A percentile compares a stretch with the other conserved stretches of the same genome.
phyloP scores from a whole-genome alignment of 805 yeast species.

The Candida gorgasii region DNA sequence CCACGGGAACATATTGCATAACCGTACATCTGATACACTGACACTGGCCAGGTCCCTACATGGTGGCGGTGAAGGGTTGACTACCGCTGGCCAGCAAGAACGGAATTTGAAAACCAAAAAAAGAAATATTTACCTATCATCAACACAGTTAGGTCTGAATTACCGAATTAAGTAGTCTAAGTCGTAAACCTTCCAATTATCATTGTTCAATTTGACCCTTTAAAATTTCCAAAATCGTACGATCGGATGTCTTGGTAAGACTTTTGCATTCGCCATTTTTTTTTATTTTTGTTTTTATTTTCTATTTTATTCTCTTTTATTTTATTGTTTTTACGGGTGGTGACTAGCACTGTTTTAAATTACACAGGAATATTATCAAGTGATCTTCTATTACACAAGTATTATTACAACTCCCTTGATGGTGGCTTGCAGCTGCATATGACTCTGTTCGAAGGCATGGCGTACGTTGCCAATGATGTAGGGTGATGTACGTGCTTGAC shows the following conservation, averaged over 20 bases:
- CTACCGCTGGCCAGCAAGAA: too few species aligned
- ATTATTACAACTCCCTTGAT: neutral
- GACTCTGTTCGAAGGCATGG: too few species aligned
- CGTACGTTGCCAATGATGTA: neutral
- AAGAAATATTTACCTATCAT: neutral
- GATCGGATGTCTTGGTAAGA: neutral
- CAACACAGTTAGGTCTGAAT: neutral
- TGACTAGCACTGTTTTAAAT: neutral
- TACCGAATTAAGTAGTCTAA: neutral
- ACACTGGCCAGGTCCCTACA: too few species aligned
- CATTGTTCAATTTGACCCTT: neutral
- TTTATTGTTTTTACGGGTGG: neutral
- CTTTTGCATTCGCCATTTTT: neutral
- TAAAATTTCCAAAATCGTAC: neutral
- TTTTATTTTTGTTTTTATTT: neutral
- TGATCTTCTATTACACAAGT: constrained; percentile 2
- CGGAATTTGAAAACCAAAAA: neutral
- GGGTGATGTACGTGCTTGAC: too few species aligned
- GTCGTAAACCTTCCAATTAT: neutral
- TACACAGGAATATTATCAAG: constrained; percentile 1
- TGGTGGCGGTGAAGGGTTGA: too few species aligned
- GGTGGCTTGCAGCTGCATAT: too few species aligned
- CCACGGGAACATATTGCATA: too few species aligned
- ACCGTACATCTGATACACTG: too few species aligned
- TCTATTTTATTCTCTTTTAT: neutral